These are phyloP conservation scores for Mortierella sp. DNA, from an alignment of 371 early-diverging fungal genomes.

Conservation along the genomic window DNA sequence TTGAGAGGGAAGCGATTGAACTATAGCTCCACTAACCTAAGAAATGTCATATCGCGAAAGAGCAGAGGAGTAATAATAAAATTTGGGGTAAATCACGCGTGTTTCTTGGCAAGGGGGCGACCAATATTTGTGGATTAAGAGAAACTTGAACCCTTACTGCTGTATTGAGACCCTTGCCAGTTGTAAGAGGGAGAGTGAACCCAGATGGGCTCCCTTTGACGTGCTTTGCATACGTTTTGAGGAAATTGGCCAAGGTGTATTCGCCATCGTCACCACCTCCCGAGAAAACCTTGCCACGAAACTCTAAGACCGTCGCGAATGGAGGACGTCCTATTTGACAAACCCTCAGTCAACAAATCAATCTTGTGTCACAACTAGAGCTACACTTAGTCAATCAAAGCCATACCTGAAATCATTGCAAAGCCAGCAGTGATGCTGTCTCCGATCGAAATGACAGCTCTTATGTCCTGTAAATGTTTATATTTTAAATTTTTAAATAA, in stretches of 20 bases:
- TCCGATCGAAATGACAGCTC: constrained; percentile 72
- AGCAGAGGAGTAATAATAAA: background rate
- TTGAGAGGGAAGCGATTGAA: constrained; percentile 34
- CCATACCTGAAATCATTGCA: constrained; percentile 59
- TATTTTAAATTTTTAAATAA: background rate
- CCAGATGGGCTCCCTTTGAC: constrained; percentile 67
- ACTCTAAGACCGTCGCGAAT: constrained; percentile 66
- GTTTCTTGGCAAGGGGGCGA: constrained; percentile 16
- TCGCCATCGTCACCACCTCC: constrained; percentile 71
- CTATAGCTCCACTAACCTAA: constrained; percentile 52
- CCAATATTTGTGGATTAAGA: background rate
- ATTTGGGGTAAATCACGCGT: constrained; percentile 18
- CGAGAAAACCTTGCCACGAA: constrained; percentile 75
- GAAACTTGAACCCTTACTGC: constrained; percentile 63
- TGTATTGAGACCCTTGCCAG: constrained; percentile 69
- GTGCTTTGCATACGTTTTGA: constrained; percentile 58
- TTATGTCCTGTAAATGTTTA: constrained; percentile 64
- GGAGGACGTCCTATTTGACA: constrained; percentile 59
- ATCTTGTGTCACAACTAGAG: background rate
- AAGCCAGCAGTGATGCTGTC: constrained; percentile 82
- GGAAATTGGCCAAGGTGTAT: constrained; percentile 69
- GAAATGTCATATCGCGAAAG: background rate
- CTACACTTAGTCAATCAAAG: background rate
- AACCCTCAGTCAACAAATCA: background rate
- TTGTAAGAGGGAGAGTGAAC: constrained; percentile 65